Base-by-base conservation (phyloP, 441 rosid genomes). In the Syzygium malaccense region DNA sequence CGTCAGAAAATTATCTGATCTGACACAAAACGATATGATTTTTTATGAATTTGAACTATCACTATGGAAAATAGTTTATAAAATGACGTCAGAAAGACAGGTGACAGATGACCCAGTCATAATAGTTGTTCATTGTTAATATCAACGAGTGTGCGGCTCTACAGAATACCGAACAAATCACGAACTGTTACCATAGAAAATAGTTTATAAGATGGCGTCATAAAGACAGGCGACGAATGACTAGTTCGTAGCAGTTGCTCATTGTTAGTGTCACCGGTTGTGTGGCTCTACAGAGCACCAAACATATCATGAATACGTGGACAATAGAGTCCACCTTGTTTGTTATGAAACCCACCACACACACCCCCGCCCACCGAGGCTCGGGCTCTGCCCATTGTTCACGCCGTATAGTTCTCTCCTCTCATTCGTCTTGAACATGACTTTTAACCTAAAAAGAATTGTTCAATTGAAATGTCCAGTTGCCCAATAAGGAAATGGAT, bases 231-330 rank as follows among this genome's bases (percentile, higher is more conserved):
- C 7, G 11, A 64, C 6, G n/a, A 30, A 64, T 30, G 20, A 64
- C 37, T 6, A 0, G 1, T 64, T 5, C 12, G 0, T 64, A 7
- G 2, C 3, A 30, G 3, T 37, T 64, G 17, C 15, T 64, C 18
- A 30, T 64, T 30, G 10, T 15, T 64, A 30, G 37, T 18, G 8
- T 64, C 37, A 14, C 37, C 11, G 2, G 7, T 10, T n/a, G 37
- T 6, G 37, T 64, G 37, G 37, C 10, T 62, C 10, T 15, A 14
- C 1, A n/a, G 48, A 45, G n/a, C 6, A 60, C 32, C 18, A 28
- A 60, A 60, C 9, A 60, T 13, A 60, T 60, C 49, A 3, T 23
- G 80, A 37, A 71, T 33, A 37, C 20, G 25, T 71, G 19, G 8
- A 71, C 79, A 11, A 37, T 10, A 71, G 25, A 48, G 48, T 71